Evolutionary conservation across 148 eudicot species (phyloP), one percentile per base, ranked within the genome.

Genomic region (Silene uniflora): DNA sequence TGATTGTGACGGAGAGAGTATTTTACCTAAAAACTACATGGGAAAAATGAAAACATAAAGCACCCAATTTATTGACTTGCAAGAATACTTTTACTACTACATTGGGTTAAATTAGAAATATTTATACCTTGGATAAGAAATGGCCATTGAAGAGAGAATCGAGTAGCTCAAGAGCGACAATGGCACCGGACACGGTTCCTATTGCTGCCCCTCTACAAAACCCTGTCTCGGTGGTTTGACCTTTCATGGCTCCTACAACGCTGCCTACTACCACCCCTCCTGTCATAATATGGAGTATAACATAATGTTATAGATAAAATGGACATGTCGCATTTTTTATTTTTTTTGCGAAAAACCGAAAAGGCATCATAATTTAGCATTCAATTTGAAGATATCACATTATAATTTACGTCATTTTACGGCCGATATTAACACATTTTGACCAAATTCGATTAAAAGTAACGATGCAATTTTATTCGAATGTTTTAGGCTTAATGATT

Each of bases 161-260:
- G 80, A 88, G 73, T 59, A 94, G 65, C 76, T 94, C 96, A 62
- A 94, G 85, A 9, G 87, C 91, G 11, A 95, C 91, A 83, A 94
- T 81, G 67, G 98, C 91, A 29, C 98, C 98, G 0, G 90, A 77
- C 24, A 91, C 67, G 10, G 89, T 84, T 17, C 98, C 98, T 0
- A 90, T 84, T 32, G 80, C 87, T 5, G 90, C 90, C 58, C 98
- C 98, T 54, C 89, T 88, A 16, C 83, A 70, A 42, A 90, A 73
- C 27, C 98, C 98, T 24, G 96, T 86, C 77, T 91, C 98, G 1
- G 98, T 94, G 0, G 97, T 90, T 74, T 91, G 98, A 49, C 98
- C 98, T 88, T 91, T 86, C 76, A 94, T 83, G 18, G 93, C 93
- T 76, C 98, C 98, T 54, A 83, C 85, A 29, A 94, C 78, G 61